These are phyloP conservation scores for Cystobasidium ongulense DNA, from an alignment of 768 basidiomycete genomes.

Conservation along the genomic window DNA sequence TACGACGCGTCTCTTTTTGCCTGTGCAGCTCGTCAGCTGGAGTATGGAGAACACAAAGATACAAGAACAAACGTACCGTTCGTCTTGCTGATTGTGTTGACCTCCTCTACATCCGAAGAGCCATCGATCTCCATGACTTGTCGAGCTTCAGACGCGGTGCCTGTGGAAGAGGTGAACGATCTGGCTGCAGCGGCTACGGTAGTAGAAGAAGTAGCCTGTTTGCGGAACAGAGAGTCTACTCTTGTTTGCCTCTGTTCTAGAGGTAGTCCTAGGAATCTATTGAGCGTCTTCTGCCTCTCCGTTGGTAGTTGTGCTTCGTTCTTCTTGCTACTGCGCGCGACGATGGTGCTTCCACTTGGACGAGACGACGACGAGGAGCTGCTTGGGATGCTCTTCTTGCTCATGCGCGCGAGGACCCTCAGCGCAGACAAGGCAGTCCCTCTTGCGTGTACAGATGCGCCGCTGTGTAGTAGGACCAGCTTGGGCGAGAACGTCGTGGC, in stretches of 20 bases:
- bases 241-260: slow-evolving; percentile 22
- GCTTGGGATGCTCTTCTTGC: slow-evolving; percentile 9
- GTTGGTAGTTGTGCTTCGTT: slow-evolving; percentile 1
- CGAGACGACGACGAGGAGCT: not conserved
- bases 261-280: slow-evolving; percentile 26
- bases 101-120: slow-evolving; percentile 4
- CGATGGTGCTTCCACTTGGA: not conserved
- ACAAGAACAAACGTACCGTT: not conserved
- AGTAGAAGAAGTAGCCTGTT: slow-evolving; percentile 2
- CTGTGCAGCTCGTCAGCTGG: slow-evolving; percentile 1
- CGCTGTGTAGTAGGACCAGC: not conserved
- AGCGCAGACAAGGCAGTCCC: not conserved
- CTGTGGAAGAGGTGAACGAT: not conserved
- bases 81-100: not conserved
- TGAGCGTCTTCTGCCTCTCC: slow-evolving; percentile 30
- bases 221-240: slow-evolving; percentile 21
- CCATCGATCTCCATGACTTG: slow-evolving; percentile 7
- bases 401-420: not conserved
- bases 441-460: not conserved
- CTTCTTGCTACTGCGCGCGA: not conserved
- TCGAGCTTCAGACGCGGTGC: not conserved
- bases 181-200: slow-evolving; percentile 1
- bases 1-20: slow-evolving; percentile 32
- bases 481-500: not conserved
- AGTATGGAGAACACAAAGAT: not conserved